Evolutionary conservation across 495 filamentous ascomycete genomes (phyloP).

Genomic region (Aspergillus taichungensis): DNA sequence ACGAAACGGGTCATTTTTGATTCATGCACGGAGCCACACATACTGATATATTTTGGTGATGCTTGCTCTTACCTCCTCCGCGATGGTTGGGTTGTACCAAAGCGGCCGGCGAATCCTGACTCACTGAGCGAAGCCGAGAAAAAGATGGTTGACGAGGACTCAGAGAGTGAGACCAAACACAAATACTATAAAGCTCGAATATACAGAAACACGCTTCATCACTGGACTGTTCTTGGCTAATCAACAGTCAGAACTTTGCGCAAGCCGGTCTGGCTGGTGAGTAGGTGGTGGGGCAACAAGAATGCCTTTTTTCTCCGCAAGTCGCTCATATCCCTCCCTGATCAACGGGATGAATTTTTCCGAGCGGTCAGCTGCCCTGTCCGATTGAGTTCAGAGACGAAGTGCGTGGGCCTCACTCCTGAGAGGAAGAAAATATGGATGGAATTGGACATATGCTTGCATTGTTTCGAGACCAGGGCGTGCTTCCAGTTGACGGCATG

Average conservation of each 20-base stretch:
- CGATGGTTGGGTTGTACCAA: constrained; percentile 19
- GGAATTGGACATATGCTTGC: constrained; percentile 16
- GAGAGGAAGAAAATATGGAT: constrained; percentile 21
- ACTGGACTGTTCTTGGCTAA: constrained; percentile 23
- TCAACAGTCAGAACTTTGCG: constrained; percentile 8
- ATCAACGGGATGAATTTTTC: constrained; percentile 21
- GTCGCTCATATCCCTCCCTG: constrained; percentile 16
- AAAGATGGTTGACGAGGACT: constrained; percentile 15
- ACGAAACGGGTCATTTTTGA: too few relatives aligned
- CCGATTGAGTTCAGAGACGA: constrained; percentile 23
- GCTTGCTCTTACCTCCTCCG: not conserved
- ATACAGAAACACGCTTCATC: constrained; percentile 18
- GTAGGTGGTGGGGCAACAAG: constrained; percentile 19
- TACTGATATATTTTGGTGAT: too few relatives aligned
- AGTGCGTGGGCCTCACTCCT: constrained; percentile 18
- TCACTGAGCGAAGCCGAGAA: constrained; percentile 17
- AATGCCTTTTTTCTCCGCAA: constrained; percentile 30
- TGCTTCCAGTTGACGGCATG: constrained; percentile 22
- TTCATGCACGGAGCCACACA: too few relatives aligned
- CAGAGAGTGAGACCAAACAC: constrained; percentile 20
- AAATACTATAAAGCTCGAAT: constrained; percentile 25
- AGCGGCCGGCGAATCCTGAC: constrained; percentile 19
- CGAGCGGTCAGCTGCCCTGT: constrained; percentile 13
- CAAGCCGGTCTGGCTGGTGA: constrained; percentile 26
- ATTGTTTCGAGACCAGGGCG: constrained; percentile 18